Base-by-base conservation (phyloP, 176 grass and related monocot genomes). In the Zea mays region DNA sequence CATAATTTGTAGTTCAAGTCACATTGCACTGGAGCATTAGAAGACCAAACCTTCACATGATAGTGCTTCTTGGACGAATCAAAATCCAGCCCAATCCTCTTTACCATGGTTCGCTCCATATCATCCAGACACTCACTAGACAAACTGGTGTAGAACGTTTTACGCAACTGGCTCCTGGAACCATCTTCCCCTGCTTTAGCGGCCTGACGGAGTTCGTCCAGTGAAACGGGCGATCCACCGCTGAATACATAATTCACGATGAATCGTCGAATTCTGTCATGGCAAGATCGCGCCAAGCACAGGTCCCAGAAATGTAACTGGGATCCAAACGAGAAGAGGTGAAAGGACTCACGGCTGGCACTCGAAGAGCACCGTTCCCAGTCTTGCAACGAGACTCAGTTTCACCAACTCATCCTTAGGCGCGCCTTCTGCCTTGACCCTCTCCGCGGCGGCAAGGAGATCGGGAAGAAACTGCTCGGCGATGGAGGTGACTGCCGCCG, bases 291-390 rank as follows among this genome's bases (percentile, higher is more conserved):
- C 1, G 12, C 8, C 2, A 58, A 66, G 17, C 62, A 81, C 10
- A 59, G 44, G 27, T 35, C 50, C 42, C 34, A 36, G 78, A 70
- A 77, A 67, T 76, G 65, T 3, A 69, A 66, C 0, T 13, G 34
- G 35, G 50, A 85, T 36, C 71, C 43, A 6, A 42, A 36, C 33
- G 1, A 2, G 36, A 50, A 15, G 34, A 1, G 46, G 65, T 65
- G 62, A 9, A n/a, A 59, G 7, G 36, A 81, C 84, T 86, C 57
- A 86, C 78, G 64, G 46, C 40, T 70, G 72, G 55, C 59, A 63
- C 48, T 70, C 19, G 72, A 86, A 86, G 44, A 86, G 71, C 10
- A 81, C 64, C 37, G 76, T 86, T 13, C 84, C 84, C 44, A 86
- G 72, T 72, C 37, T 81, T 65, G 78, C 77, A 36, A 76, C 78